Base-by-base conservation (phyloP, 2,329 filamentous ascomycete species). In the Paraphaeosphaeria sporulosa region DNA sequence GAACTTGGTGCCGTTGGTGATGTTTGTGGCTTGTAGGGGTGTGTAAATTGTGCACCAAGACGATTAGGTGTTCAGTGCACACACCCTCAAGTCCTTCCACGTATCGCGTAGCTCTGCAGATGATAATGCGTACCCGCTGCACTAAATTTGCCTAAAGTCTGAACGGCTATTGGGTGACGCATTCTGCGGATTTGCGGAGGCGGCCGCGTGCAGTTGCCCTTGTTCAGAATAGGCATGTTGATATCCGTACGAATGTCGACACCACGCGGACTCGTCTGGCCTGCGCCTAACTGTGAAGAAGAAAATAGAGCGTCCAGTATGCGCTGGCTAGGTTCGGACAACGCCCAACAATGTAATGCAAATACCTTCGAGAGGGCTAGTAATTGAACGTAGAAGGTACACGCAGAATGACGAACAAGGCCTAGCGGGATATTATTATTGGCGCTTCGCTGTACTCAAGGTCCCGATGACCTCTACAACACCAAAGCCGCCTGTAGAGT, bases 91-190 rank as follows among this genome's bases (percentile, higher is more conserved):
- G 30, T 55, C 19, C 25, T 47, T 55, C 42, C 52, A 46, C 42
- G 52, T 46, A 55, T 36, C 40, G 27, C 42, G 17, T 55, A 55
- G 40, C 38, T 54, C 42, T 54, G 51, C 51, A 54, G 27, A 34
- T 25, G 23, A 55, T 36, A 2, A 32, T 55, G 52, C 52, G 46
- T 55, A 23, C 44, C 32, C 30, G 19, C 52, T 55, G 52, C 42
- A 55, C 19, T 44, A 47, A 46, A 55, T 55, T 46, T 55, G 52
- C 40, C 52, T 44, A 55, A 55, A 55, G 5, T 46, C 30, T 30
- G 30, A 38, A n/a, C 9, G 30, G 32, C 30, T 4, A 55, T 27
- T 36, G 27, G 27, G 27, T 13, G 17, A 52, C 21, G 38, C 42
- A 23, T n/a, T 46, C 38, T 12, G 40, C 27, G 30, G 25, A 42